These are phyloP conservation scores for Penicillium verrucosum DNA, from an alignment of 2,329 filamentous ascomycete species.

Conservation along the genomic window DNA sequence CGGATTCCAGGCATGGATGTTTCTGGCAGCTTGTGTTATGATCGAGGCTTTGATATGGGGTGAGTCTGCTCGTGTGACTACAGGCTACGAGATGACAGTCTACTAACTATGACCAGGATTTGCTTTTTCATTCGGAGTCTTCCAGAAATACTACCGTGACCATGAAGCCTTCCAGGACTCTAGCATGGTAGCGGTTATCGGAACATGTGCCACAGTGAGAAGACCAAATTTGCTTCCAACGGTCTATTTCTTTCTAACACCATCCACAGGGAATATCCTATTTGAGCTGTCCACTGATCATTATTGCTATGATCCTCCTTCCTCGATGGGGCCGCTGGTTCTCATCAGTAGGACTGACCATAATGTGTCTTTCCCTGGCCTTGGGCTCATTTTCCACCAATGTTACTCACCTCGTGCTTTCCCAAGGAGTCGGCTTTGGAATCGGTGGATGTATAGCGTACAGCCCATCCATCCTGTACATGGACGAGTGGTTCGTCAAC, in stretches of 20 bases:
- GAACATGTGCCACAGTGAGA: constrained; percentile 31
- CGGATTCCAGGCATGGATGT: constrained; percentile 45
- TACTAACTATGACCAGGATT: constrained; percentile 17
- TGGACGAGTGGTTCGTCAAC: constrained; percentile 54
- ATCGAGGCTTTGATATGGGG: constrained; percentile 56
- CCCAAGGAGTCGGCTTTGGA: constrained; percentile 36
- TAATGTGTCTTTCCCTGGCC: constrained; percentile 26
- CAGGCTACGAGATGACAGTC: background rate
- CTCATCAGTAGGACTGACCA: constrained; percentile 18
- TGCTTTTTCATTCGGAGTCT: constrained; percentile 29
- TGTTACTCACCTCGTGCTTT: constrained; percentile 25
- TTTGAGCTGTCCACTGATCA: constrained; percentile 22
- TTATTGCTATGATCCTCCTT: constrained; percentile 21
- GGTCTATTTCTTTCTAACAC: background rate
- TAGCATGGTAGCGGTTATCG: constrained; percentile 29
- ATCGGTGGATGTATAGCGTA: constrained; percentile 50
- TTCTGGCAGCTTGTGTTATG: constrained; percentile 50
- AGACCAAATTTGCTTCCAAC: rapidly evolving
- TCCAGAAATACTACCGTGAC: constrained; percentile 33
- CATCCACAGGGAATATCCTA: constrained; percentile 24
- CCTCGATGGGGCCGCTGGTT: constrained; percentile 21
- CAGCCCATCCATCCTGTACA: constrained; percentile 46
- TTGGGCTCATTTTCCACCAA: constrained; percentile 26
- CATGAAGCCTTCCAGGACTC: constrained; percentile 26
- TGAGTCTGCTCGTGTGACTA: constrained; percentile 21